Evolutionary conservation across 345 rosid species (phyloP).

Genomic region (Dimocarpus longan): DNA sequence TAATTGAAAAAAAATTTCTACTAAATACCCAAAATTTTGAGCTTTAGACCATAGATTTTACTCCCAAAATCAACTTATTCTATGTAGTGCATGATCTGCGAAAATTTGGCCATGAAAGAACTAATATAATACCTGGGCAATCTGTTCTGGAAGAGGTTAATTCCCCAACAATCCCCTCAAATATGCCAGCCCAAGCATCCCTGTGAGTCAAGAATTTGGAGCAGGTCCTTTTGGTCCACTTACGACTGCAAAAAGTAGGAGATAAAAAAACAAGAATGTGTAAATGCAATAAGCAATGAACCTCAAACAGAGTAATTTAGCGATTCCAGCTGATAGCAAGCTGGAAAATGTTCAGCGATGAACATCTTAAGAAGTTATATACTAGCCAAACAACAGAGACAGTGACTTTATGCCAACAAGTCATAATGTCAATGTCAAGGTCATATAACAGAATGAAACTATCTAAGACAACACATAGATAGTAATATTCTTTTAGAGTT

Average conservation of each 20-base stretch:
- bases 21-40: too few relatives aligned
- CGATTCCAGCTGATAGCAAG: background rate
- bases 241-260: constrained; percentile 54
- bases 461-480: background rate
- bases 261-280: background rate
- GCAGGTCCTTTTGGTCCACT: constrained; percentile 70
- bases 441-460: background rate
- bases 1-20: background rate
- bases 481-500: background rate
- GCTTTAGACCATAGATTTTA: background rate
- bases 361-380: background rate
- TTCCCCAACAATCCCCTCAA: constrained; percentile 69
- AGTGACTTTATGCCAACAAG: background rate
- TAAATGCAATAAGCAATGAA: background rate
- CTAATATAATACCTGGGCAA: constrained; percentile 60
- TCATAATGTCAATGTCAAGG: constrained; percentile 4
- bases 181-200: constrained; percentile 98
- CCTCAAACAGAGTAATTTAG: background rate
- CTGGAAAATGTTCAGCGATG: background rate
- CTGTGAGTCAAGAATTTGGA: constrained; percentile 75
- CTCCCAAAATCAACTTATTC: background rate
- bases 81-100: background rate
- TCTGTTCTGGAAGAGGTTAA: constrained; percentile 80
- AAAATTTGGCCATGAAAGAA: background rate
- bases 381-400: background rate